phyloP scores from a whole-genome alignment of 192 early-diverging fungal species.

The Thamnidium elegans region DNA sequence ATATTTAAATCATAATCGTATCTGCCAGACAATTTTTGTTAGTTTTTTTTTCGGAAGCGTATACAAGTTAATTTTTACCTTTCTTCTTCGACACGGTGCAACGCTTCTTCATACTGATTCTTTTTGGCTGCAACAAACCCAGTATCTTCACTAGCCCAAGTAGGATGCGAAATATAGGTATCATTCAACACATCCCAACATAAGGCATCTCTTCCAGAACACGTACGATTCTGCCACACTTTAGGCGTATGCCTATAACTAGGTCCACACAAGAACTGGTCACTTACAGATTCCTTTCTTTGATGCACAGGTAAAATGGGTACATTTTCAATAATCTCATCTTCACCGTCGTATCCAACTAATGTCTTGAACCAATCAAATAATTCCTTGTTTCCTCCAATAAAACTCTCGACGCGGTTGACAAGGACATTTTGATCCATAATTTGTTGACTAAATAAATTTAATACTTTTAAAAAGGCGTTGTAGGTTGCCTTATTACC shows the following conservation, averaged over 20 bases:
- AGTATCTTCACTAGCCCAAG: conserved; percentile 84
- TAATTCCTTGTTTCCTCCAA: conserved; percentile 76
- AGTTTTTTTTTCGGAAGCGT: background rate
- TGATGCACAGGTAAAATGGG: conserved; percentile 37
- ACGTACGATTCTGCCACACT: conserved; percentile 48
- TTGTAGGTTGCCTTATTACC: conserved; percentile 84
- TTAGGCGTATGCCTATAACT: conserved; percentile 53
- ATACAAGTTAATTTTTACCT: conserved; percentile 39
- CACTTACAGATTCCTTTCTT: background rate
- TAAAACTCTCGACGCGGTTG: conserved; percentile 83
- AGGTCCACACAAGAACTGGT: conserved; percentile 41
- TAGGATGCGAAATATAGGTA: conserved; percentile 92
- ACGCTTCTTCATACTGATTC: conserved; percentile 85
- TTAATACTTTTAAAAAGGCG: conserved; percentile 95
- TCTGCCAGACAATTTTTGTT: conserved; percentile 3
- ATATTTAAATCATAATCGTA: conserved; percentile 96
- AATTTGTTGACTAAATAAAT: conserved; percentile 91
- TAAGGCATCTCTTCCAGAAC: conserved; percentile 88
- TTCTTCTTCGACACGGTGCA: conserved; percentile 95
- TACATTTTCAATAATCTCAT: conserved; percentile 63
- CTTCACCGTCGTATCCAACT: conserved; percentile 75
- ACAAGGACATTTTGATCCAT: conserved; percentile 84
- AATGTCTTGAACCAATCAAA: conserved; percentile 92
- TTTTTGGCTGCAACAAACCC: conserved; percentile 89
- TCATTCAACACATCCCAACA: conserved; percentile 93